Percentiles rank a stretch among this genome's conserved stretches.
Conservation (phyloP, 2,329 filamentous ascomycete species). For the Metarhizium brunneum region DNA sequence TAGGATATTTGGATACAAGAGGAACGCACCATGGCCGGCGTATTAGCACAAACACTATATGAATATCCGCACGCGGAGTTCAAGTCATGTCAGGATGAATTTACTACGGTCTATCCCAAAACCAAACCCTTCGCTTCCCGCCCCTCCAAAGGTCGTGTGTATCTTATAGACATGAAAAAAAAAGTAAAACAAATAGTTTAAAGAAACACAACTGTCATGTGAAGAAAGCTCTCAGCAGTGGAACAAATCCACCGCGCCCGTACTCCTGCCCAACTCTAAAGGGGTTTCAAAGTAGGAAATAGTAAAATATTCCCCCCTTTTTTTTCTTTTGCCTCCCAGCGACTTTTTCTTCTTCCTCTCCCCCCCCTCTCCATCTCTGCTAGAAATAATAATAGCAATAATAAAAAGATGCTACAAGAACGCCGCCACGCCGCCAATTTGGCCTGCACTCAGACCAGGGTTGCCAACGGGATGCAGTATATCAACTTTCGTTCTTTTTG, state of each 20-base stretch:
- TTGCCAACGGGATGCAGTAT: neutral
- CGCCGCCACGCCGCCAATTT: constrained; percentile 8
- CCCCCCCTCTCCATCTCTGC: neutral
- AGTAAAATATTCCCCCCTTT: neutral
- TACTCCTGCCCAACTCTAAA: neutral
- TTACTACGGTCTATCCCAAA: neutral
- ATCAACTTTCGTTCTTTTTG: neutral
- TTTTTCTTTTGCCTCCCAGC: neutral
- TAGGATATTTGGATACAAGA: too few relatives aligned
- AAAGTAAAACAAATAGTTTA: neutral
- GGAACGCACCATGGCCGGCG: too few relatives aligned
- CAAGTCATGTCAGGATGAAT: neutral
- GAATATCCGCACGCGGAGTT: neutral
- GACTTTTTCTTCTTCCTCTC: neutral
- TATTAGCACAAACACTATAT: neutral
- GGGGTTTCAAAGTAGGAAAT: neutral
- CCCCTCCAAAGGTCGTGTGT: neutral
- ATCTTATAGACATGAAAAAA: constrained; percentile 1
- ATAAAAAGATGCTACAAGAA: constrained; percentile 15
- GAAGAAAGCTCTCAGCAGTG: neutral
- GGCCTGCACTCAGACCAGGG: neutral
- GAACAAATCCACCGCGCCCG: neutral
- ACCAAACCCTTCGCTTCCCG: neutral
- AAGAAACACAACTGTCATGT: neutral
- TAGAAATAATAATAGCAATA: neutral